phyloP scores from a whole-genome alignment of 768 basidiomycete species.

The Ramaria rubella region DNA sequence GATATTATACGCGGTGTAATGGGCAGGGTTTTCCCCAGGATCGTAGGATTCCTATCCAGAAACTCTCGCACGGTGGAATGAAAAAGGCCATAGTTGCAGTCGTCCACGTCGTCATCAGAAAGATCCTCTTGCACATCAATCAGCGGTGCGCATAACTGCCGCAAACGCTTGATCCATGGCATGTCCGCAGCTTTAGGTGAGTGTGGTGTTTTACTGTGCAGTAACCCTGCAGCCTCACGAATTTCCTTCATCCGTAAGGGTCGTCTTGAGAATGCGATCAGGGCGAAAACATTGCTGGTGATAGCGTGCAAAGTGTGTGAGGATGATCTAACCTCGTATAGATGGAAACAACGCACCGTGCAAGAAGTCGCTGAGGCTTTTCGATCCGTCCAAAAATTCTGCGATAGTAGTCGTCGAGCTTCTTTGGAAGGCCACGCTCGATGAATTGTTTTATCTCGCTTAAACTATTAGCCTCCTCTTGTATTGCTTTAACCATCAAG shows the following conservation, averaged over 20 bases:
- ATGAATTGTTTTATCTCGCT: slow-evolving; percentile 18
- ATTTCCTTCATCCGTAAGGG: slow-evolving; percentile 24
- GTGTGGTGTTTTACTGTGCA: slow-evolving; percentile 2
- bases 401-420: background rate
- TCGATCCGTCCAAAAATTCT: background rate
- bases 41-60: slow-evolving; percentile 15
- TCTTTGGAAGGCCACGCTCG: background rate
- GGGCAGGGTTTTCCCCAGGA: slow-evolving; percentile 14
- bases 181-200: background rate
- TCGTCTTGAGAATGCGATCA: slow-evolving; percentile 24
- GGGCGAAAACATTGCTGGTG: slow-evolving; percentile 23
- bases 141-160: background rate
- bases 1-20: slow-evolving; percentile 15
- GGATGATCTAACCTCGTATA: background rate
- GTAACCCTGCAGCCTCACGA: slow-evolving; percentile 20
- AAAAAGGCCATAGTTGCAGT: slow-evolving; percentile 20
- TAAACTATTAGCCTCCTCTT: slow-evolving; percentile 14
- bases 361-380: background rate
- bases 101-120: background rate
- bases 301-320: background rate
- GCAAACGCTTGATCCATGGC: background rate
- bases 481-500: slow-evolving; percentile 19
- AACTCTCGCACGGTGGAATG: slow-evolving; percentile 26
- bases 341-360: background rate
- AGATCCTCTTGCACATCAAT: background rate